These are phyloP conservation scores for Erodium trifolium DNA, from an alignment of 441 rosid genomes.

Conservation along the genomic window DNA sequence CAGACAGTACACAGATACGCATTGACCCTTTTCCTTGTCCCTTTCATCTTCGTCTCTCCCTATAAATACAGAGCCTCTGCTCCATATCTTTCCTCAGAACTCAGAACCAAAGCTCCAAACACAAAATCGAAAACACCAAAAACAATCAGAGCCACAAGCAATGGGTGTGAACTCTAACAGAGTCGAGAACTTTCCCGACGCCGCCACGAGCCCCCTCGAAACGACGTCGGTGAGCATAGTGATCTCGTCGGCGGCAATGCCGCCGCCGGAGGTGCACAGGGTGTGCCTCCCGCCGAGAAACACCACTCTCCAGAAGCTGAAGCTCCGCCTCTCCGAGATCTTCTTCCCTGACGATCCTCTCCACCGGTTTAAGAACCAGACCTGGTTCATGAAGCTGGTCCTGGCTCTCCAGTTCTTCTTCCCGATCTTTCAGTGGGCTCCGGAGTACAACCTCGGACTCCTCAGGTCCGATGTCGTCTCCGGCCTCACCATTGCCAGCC, in stretches of 20 bases:
- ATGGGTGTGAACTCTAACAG: constrained; percentile 50
- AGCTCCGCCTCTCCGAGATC: constrained; percentile 47
- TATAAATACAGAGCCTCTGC: no score
- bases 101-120: no score
- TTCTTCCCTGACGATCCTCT: constrained; percentile 97
- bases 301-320: constrained; percentile 60
- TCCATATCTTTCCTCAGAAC: no score
- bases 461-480: constrained; percentile 82
- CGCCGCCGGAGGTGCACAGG: constrained; percentile 35
- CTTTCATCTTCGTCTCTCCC: no score
- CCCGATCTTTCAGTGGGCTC: constrained; percentile 79
- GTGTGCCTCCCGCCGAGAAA: constrained; percentile 63
- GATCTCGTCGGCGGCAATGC: no score
- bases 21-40: no score
- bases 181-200: constrained; percentile 34
- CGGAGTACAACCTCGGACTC: constrained; percentile 49
- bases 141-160: neutral
- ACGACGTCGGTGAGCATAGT: no score
- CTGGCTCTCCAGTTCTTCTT: constrained; percentile 63
- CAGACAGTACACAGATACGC: no score
- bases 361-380: constrained; percentile 64
- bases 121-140: no score
- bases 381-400: constrained; percentile 42
- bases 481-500: constrained; percentile 98
- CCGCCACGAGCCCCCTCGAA: no score